phyloP scores from a whole-genome alignment of 2,329 filamentous ascomycete species.

The Alternaria sp. region DNA sequence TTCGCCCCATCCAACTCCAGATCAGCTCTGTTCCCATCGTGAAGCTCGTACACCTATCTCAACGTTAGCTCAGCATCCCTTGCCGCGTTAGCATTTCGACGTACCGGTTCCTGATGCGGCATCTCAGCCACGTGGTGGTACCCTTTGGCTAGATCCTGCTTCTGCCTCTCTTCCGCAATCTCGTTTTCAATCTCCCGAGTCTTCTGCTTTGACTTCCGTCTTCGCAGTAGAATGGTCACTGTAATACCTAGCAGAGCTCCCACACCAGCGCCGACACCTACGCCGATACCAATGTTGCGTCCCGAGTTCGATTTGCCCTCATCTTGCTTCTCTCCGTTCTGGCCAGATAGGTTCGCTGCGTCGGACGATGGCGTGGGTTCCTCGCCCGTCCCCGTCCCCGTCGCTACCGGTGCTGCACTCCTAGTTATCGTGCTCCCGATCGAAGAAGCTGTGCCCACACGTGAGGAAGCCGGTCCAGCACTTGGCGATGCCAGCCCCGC shows the following conservation, averaged over 20 bases:
- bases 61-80: neutral
- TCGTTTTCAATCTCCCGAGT: neutral
- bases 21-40: neutral
- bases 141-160: neutral
- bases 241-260: neutral
- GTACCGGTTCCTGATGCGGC: neutral
- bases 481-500: neutral
- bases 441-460: neutral
- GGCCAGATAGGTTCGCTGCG: neutral
- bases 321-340: neutral
- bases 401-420: neutral
- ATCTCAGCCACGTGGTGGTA: neutral
- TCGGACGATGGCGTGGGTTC: neutral
- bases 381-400: neutral
- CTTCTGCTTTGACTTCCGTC: neutral
- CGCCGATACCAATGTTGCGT: constrained; percentile 6
- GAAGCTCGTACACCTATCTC: neutral
- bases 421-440: neutral
- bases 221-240: neutral
- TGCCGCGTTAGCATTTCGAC: neutral
- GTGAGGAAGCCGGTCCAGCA: neutral
- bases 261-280: neutral
- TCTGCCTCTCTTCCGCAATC: neutral
- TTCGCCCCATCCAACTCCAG: neutral
- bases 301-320: neutral